Conservation (phyloP, 1,284 basidiomycete genomes). For the Melampsora americana region DNA sequence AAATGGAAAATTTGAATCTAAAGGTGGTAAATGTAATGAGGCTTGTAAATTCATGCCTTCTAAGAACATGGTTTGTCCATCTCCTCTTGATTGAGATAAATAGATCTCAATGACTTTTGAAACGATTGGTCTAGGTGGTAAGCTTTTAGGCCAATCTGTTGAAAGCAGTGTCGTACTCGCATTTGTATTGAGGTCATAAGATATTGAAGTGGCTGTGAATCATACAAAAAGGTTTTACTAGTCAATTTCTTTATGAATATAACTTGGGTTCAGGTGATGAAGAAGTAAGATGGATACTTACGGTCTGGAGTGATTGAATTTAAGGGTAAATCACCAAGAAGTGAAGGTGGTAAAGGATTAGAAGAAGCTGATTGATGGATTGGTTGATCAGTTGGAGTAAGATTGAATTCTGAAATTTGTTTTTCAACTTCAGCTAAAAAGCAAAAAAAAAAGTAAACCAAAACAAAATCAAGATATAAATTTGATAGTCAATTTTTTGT, state of each 20-base stretch:
- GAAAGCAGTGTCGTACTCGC: conserved; percentile 5
- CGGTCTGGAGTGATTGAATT: background rate
- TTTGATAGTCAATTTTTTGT: no score
- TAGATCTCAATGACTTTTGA: conserved; percentile 32
- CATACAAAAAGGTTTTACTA: no score
- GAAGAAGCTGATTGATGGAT: background rate
- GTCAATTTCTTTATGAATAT: no score
- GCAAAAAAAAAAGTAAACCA: no score
- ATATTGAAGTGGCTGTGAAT: no score
- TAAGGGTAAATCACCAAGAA: background rate
- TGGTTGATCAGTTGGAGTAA: conserved; percentile 7
- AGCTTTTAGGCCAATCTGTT: conserved; percentile 28
- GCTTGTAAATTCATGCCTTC: conserved; percentile 18
- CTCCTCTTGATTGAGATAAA: conserved; percentile 13
- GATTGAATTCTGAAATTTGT: conserved; percentile 17
- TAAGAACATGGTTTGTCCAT: conserved; percentile 36
- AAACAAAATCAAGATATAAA: no score
- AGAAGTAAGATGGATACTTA: background rate
- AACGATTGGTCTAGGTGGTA: conserved; percentile 25
- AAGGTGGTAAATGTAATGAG: conserved; percentile 25
- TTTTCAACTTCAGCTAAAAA: conserved; percentile 20
- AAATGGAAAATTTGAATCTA: conserved; percentile 32
- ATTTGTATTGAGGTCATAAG: no score
- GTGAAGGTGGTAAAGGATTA: background rate
- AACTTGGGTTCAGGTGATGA: conserved; percentile 1